Percentiles rank a stretch among this genome's conserved stretches.
Evolutionary conservation across 371 early-diverging fungal species (phyloP).

Genomic region (Lichtheimia ornata): DNA sequence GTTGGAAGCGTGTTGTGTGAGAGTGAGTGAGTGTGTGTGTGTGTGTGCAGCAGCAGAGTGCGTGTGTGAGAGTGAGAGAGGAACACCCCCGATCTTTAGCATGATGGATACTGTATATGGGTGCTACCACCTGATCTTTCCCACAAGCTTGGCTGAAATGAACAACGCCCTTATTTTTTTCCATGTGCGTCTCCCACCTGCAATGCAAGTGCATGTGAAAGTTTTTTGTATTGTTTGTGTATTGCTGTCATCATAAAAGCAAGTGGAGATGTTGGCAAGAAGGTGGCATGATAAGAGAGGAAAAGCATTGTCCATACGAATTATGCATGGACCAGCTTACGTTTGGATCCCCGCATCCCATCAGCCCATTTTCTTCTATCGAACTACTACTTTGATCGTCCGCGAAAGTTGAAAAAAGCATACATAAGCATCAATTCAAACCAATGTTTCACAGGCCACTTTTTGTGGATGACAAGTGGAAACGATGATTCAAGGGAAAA

Average conservation of each 20-base stretch:
- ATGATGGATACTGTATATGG: slow-evolving; percentile 1
- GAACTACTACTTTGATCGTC: background rate
- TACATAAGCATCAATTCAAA: slow-evolving; percentile 1
- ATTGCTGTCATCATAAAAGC: no score
- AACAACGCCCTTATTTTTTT: slow-evolving; percentile 5
- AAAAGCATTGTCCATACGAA: no score
- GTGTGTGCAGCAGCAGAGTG: no score
- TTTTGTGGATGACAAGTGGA: background rate
- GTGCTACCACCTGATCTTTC: slow-evolving; percentile 18
- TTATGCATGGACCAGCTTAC: no score
- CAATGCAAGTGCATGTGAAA: slow-evolving; percentile 7
- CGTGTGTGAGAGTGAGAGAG: no score
- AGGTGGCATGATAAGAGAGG: no score
- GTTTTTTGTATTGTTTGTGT: background rate
- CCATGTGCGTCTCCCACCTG: slow-evolving; percentile 19
- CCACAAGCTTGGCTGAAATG: slow-evolving; percentile 6
- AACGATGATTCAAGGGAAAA: background rate
- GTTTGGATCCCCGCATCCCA: slow-evolving; percentile 1
- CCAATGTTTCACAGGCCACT: no score
- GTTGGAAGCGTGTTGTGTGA: no score
- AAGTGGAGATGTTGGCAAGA: no score
- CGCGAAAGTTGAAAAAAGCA: slow-evolving; percentile 2
- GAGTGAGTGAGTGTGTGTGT: no score
- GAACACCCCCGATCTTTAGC: slow-evolving; percentile 11
- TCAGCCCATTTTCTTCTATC: background rate